Percentiles rank a stretch among this genome's conserved stretches.
These are phyloP conservation scores for Candida koratica DNA, from an alignment of 805 yeast genomes.

Conservation along the genomic window DNA sequence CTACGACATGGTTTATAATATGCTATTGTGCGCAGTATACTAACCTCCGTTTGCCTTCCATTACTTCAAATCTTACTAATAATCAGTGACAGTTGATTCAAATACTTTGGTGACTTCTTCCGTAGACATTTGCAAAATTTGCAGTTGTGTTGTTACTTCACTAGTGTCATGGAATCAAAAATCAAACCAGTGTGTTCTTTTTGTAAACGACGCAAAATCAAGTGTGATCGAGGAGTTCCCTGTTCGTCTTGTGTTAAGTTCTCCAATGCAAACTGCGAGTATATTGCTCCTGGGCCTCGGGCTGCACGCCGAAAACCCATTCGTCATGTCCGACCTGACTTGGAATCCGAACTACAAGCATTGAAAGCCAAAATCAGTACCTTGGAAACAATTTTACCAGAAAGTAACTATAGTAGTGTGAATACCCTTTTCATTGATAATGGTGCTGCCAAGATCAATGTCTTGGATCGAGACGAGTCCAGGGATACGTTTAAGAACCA, in stretches of 20 bases:
- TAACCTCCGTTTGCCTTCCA: too few species aligned
- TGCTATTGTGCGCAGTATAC: too few species aligned
- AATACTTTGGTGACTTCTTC: too few species aligned
- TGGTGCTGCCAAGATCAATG: slow-evolving; percentile 1
- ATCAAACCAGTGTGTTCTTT: slow-evolving; percentile 34
- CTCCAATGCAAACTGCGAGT: slow-evolving; percentile 14
- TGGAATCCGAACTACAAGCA: slow-evolving; percentile 13
- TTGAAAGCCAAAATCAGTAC: slow-evolving; percentile 10
- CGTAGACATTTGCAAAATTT: too few species aligned
- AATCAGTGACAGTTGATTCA: too few species aligned
- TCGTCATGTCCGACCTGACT: slow-evolving; percentile 6
- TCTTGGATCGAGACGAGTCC: neutral
- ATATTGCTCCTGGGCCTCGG: slow-evolving; percentile 9
- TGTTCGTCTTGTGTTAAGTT: slow-evolving; percentile 29
- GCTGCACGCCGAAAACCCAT: slow-evolving; percentile 1
- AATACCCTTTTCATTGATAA: slow-evolving; percentile 3
- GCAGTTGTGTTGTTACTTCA: too few species aligned
- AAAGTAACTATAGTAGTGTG: neutral
- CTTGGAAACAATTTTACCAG: slow-evolving; percentile 9
- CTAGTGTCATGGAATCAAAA: slow-evolving; percentile 22
- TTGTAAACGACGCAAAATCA: slow-evolving; percentile 37
- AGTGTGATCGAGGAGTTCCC: slow-evolving; percentile 42
- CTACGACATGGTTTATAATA: too few species aligned
- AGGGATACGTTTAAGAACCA: neutral
- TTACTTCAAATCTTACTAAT: too few species aligned